A percentile compares a stretch with the other conserved stretches of the same genome.
Conservation (phyloP, 345 rosid species). For the Hibiscus syriacus region DNA sequence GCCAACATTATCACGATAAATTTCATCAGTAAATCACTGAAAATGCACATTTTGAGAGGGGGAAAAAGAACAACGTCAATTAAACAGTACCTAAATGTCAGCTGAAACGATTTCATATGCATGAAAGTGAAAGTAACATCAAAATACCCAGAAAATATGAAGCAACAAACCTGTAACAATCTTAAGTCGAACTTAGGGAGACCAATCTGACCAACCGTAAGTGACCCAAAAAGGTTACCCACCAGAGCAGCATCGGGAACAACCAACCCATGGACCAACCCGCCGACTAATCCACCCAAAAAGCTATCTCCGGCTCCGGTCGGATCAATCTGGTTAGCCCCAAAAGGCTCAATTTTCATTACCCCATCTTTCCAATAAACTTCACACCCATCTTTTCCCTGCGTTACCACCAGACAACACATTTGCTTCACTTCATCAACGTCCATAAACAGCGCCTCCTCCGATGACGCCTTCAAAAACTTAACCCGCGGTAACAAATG, state of each 20-base stretch:
- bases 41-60: no score
- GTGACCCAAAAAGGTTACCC: conserved; percentile 82
- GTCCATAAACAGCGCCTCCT: conserved; percentile 79
- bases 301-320: conserved; percentile 96
- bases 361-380: conserved; percentile 54
- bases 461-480: conserved; percentile 73
- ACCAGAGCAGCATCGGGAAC: conserved; percentile 87
- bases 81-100: not conserved
- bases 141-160: not conserved
- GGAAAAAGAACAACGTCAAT: not conserved
- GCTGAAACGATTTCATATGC: not conserved
- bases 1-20: not conserved
- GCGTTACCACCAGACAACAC: conserved; percentile 84
- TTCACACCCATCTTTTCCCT: conserved; percentile 75
- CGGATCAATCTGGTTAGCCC: conserved; percentile 77
- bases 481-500: conserved; percentile 51
- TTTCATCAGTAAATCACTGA: not conserved
- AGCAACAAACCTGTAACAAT: conserved; percentile 58
- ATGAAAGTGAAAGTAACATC: not conserved
- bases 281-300: conserved; percentile 71
- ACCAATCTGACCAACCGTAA: conserved; percentile 85
- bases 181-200: conserved; percentile 57
- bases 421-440: conserved; percentile 59
- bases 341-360: conserved; percentile 44
- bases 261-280: conserved; percentile 63